Percentiles rank a stretch among this genome's conserved stretches.
Conservation (phyloP, 1,284 basidiomycete species). For the Lentinus polychrous region DNA sequence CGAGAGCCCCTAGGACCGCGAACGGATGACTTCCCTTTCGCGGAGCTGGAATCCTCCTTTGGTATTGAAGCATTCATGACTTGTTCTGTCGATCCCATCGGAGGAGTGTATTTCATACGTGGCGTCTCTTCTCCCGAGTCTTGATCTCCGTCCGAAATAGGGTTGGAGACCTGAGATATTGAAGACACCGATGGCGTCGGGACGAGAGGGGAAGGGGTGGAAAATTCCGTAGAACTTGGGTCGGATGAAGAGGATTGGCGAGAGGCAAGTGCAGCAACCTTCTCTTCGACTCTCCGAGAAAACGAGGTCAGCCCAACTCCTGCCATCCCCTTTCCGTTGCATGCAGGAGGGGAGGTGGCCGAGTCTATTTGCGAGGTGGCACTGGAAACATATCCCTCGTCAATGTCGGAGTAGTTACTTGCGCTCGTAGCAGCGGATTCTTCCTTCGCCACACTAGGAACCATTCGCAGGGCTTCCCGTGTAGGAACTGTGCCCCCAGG, state of each 20-base stretch:
- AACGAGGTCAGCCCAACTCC: constrained; percentile 29
- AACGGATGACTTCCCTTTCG: background rate
- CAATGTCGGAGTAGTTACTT: too few species aligned
- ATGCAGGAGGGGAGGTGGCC: background rate
- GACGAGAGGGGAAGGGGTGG: background rate
- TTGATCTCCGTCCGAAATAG: too few species aligned
- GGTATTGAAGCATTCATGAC: too few species aligned
- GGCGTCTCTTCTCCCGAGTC: constrained; percentile 14
- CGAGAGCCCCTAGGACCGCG: constrained; percentile 10
- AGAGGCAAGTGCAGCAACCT: constrained; percentile 15
- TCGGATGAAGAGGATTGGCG: background rate
- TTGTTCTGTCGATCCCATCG: too few species aligned
- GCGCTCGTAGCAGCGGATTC: too few species aligned
- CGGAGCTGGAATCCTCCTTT: too few species aligned
- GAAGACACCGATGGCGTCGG: too few species aligned
- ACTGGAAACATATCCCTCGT: background rate
- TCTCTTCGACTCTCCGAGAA: constrained; percentile 32
- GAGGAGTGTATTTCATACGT: constrained; percentile 7
- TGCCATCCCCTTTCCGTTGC: constrained; percentile 13
- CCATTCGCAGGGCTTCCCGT: background rate
- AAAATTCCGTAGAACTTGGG: background rate
- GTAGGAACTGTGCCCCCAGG: background rate
- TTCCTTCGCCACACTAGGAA: background rate
- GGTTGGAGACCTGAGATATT: too few species aligned
- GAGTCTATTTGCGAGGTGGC: background rate